These are phyloP conservation scores for Paramecium octaurelia DNA, from an alignment of 73 alveolate genomes.

Conservation along the genomic window DNA sequence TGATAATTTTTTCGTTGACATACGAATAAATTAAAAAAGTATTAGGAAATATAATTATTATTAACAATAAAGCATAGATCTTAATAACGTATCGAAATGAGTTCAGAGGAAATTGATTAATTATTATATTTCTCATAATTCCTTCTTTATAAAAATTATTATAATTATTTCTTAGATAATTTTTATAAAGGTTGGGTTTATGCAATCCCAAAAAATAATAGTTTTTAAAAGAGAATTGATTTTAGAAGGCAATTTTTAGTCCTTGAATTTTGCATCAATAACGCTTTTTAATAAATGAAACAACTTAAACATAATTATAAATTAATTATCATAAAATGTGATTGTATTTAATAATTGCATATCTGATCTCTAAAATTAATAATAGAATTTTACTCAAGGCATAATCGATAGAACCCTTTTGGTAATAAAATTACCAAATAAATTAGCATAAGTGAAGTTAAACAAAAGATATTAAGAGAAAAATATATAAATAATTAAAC, in stretches of 20 bases:
- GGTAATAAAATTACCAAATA: no score
- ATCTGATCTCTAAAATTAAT: not conserved
- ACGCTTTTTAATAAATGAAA: not conserved
- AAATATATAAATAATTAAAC: no score
- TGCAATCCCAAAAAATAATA: not conserved
- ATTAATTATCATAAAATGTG: not conserved
- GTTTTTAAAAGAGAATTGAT: not conserved
- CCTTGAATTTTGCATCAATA: not conserved
- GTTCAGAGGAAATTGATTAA: not conserved
- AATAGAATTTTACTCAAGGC: no score
- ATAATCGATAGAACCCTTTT: no score
- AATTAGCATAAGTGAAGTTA: no score
- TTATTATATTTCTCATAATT: not conserved
- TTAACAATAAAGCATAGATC: not conserved
- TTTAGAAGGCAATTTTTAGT: not conserved
- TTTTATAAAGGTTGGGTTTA: not conserved
- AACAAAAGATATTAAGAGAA: no score
- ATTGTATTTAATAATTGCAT: not conserved
- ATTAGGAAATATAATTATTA: not conserved
- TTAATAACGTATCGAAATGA: not conserved
- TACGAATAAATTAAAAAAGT: not conserved
- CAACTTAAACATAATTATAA: not conserved
- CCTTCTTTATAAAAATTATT: not conserved
- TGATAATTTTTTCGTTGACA: not conserved
- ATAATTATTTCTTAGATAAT: not conserved